These are phyloP conservation scores for Zygoascus bituminiphila DNA, from an alignment of 805 yeast species.

Conservation along the genomic window DNA sequence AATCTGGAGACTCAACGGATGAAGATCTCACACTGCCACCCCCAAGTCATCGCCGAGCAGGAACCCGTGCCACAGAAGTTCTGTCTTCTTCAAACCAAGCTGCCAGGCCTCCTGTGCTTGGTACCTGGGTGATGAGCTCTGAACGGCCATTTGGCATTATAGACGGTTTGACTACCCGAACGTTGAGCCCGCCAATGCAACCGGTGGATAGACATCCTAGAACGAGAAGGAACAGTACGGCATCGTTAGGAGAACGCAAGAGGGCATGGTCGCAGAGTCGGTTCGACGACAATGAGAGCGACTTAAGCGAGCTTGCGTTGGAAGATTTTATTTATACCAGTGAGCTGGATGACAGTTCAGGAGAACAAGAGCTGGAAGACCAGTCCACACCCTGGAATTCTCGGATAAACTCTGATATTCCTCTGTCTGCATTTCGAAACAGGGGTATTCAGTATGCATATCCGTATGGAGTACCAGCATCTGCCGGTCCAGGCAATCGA, in stretches of 20 bases:
- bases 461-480: background rate
- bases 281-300: slow-evolving; percentile 22
- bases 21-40: slow-evolving; percentile 81
- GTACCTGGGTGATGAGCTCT: slow-evolving; percentile 80
- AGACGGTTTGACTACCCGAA: slow-evolving; percentile 87
- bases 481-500: background rate
- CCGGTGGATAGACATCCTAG: background rate
- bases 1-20: slow-evolving; percentile 86
- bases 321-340: slow-evolving; percentile 85
- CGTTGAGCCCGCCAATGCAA: slow-evolving; percentile 46
- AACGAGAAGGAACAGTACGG: slow-evolving; percentile 13
- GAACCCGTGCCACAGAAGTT: slow-evolving; percentile 83
- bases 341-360: slow-evolving; percentile 57
- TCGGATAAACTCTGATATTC: slow-evolving; percentile 45
- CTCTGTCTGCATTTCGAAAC: slow-evolving; percentile 85
- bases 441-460: slow-evolving; percentile 40
- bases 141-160: slow-evolving; percentile 84
- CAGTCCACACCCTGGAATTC: slow-evolving; percentile 27
- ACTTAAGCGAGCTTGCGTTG: slow-evolving; percentile 39
- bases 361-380: slow-evolving; percentile 18
- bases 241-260: slow-evolving; percentile 10
- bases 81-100: slow-evolving; percentile 80
- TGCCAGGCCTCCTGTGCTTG: slow-evolving; percentile 83
- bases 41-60: slow-evolving; percentile 51
- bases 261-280: slow-evolving; percentile 13